Evolutionary conservation across 2,329 filamentous ascomycete genomes (phyloP).

Genomic region (Xylaria sp.): DNA sequence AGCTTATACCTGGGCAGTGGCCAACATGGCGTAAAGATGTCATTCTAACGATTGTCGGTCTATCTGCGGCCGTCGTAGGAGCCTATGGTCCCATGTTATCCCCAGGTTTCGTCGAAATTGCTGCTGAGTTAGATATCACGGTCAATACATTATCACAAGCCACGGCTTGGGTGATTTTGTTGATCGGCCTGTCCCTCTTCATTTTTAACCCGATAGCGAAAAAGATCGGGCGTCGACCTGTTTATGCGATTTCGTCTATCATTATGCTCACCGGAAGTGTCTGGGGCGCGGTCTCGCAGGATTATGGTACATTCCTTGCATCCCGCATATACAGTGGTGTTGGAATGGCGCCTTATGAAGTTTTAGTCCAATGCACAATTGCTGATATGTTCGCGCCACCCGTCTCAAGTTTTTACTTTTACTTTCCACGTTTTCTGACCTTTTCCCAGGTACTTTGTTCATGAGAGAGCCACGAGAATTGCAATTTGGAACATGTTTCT

Average conservation of each 20-base stretch:
- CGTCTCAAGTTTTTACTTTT: too few species aligned
- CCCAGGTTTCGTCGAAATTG: constrained; percentile 53
- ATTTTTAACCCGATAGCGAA: constrained; percentile 62
- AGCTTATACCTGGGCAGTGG: constrained; percentile 54
- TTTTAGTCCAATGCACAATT: constrained; percentile 62
- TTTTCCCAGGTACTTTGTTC: constrained; percentile 52
- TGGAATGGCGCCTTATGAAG: constrained; percentile 62
- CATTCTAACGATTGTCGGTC: constrained; percentile 51
- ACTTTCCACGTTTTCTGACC: too few species aligned
- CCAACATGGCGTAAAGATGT: constrained; percentile 53
- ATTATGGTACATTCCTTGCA: constrained; percentile 57
- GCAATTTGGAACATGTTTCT: constrained; percentile 56
- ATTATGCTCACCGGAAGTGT: constrained; percentile 60
- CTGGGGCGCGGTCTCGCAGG: constrained; percentile 57
- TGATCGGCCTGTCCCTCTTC: constrained; percentile 59
- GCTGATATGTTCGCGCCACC: constrained; percentile 49
- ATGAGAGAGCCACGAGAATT: constrained; percentile 56
- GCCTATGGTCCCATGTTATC: constrained; percentile 51
- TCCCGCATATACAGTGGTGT: constrained; percentile 58
- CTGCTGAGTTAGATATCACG: constrained; percentile 55
- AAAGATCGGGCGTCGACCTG: constrained; percentile 60
- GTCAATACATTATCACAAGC: constrained; percentile 56
- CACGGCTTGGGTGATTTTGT: constrained; percentile 60
- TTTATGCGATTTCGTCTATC: constrained; percentile 58
- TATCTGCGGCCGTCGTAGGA: constrained; percentile 51